Evolutionary conservation across 257 asterid genomes (phyloP).

Genomic region (Gardenia jasminoides): DNA sequence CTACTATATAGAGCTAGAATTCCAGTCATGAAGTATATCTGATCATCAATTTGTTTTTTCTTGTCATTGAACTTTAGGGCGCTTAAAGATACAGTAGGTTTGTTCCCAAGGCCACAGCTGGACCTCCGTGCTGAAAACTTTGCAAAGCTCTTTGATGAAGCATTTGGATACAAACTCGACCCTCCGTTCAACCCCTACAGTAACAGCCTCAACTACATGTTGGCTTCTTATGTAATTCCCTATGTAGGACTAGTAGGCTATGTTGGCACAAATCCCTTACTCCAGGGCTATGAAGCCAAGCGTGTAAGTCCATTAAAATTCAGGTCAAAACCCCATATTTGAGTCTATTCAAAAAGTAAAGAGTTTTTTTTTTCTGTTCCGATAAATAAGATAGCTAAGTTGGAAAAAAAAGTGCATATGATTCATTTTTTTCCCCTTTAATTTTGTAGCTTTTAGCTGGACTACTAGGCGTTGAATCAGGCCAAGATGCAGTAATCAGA

Average conservation of each 20-base stretch:
- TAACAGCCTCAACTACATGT: conserved; percentile 41
- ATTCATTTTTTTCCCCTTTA: background rate
- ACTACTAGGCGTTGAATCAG: conserved; percentile 42
- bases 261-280: conserved; percentile 48
- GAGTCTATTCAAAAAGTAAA: background rate
- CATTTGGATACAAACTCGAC: conserved; percentile 38
- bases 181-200: conserved; percentile 53
- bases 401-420: background rate
- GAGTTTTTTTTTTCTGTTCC: no score
- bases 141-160: conserved; percentile 36
- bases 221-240: conserved; percentile 32
- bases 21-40: no score
- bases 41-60: background rate
- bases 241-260: conserved; percentile 35
- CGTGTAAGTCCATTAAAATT: conserved; percentile 22
- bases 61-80: conserved; percentile 26
- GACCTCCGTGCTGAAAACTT: conserved; percentile 40
- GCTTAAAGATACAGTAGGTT: conserved; percentile 35
- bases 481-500: conserved; percentile 55
- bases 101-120: conserved; percentile 44
- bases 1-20: background rate
- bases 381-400: background rate
- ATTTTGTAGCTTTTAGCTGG: conserved; percentile 39
- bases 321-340: background rate
- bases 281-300: conserved; percentile 31